Evolutionary conservation across 148 eudicot species (phyloP).

Genomic region (Vaccinium darrowii): DNA sequence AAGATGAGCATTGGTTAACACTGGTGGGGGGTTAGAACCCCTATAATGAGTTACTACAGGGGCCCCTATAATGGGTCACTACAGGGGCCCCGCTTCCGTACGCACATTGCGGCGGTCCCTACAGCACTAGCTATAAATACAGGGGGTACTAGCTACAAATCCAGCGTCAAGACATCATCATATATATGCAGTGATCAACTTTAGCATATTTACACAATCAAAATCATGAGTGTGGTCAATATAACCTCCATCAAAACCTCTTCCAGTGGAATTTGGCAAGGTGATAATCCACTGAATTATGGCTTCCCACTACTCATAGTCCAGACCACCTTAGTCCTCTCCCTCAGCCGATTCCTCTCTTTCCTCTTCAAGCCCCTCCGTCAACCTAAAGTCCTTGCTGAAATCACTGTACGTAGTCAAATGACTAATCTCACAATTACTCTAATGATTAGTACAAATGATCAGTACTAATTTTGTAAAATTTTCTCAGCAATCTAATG

Average conservation of each 20-base stretch:
- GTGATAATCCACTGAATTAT: slow-evolving; percentile 41
- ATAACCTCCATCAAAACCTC: slow-evolving; percentile 38
- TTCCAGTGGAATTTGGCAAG: slow-evolving; percentile 51
- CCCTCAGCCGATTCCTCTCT: slow-evolving; percentile 36
- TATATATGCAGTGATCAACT: not conserved
- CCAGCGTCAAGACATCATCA: not conserved
- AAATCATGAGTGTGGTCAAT: slow-evolving; percentile 8
- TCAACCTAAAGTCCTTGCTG: slow-evolving; percentile 52
- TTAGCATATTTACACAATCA: not conserved
- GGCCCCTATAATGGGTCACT: no score
- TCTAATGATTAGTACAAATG: no score
- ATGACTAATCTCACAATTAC: not conserved
- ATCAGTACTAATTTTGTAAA: no score
- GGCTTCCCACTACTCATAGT: slow-evolving; percentile 45
- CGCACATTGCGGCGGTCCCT: no score
- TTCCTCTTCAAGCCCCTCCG: slow-evolving; percentile 51
- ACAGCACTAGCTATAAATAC: not conserved
- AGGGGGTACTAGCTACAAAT: not conserved
- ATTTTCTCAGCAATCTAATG: no score
- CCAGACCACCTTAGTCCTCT: slow-evolving; percentile 39
- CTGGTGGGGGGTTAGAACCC: no score
- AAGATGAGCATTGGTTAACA: no score
- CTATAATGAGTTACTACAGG: no score
- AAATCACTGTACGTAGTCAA: slow-evolving; percentile 28
- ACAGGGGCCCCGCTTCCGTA: no score